phyloP scores from a whole-genome alignment of 2,329 filamentous ascomycete species.

The Fusarium albidum region DNA sequence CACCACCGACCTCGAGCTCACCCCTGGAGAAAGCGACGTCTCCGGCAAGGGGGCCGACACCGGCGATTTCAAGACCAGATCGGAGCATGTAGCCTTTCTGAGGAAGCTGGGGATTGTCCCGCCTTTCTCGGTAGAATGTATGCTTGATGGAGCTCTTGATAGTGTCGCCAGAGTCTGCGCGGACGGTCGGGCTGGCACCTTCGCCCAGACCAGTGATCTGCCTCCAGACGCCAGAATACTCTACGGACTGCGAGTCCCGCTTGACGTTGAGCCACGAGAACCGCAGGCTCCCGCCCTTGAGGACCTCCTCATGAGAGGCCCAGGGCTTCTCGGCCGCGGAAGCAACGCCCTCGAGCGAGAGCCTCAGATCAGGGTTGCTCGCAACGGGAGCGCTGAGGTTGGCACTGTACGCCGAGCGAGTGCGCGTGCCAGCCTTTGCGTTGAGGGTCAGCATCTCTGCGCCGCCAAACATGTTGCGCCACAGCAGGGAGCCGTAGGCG shows the following conservation, averaged over 20 bases:
- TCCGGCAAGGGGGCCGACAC: slow-evolving; percentile 81
- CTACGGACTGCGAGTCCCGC: slow-evolving; percentile 77
- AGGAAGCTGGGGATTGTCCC: slow-evolving; percentile 87
- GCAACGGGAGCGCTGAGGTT: slow-evolving; percentile 83
- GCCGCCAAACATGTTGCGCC: slow-evolving; percentile 93
- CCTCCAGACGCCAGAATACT: slow-evolving; percentile 85
- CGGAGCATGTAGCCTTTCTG: slow-evolving; percentile 83
- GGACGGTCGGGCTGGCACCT: slow-evolving; percentile 81
- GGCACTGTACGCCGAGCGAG: slow-evolving; percentile 89
- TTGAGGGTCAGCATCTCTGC: slow-evolving; percentile 90
- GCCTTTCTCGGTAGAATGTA: slow-evolving; percentile 79
- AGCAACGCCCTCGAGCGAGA: slow-evolving; percentile 81
- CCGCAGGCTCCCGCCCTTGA: slow-evolving; percentile 80
- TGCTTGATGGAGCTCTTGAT: slow-evolving; percentile 89
- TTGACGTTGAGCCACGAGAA: slow-evolving; percentile 74
- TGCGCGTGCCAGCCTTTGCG: slow-evolving; percentile 87
- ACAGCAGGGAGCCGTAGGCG: slow-evolving; percentile 85
- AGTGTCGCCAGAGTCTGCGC: slow-evolving; percentile 86
- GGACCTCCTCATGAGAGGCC: slow-evolving; percentile 91
- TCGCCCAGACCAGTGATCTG: slow-evolving; percentile 82
- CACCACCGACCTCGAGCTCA: slow-evolving; percentile 83
- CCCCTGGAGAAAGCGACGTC: slow-evolving; percentile 95
- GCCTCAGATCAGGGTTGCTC: slow-evolving; percentile 81
- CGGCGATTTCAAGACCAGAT: slow-evolving; percentile 83
- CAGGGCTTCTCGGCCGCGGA: slow-evolving; percentile 89